Percentiles rank a stretch among this genome's conserved stretches.
These are phyloP conservation scores for Sarcodon sp. DNA, from an alignment of 768 basidiomycete genomes.

Conservation along the genomic window DNA sequence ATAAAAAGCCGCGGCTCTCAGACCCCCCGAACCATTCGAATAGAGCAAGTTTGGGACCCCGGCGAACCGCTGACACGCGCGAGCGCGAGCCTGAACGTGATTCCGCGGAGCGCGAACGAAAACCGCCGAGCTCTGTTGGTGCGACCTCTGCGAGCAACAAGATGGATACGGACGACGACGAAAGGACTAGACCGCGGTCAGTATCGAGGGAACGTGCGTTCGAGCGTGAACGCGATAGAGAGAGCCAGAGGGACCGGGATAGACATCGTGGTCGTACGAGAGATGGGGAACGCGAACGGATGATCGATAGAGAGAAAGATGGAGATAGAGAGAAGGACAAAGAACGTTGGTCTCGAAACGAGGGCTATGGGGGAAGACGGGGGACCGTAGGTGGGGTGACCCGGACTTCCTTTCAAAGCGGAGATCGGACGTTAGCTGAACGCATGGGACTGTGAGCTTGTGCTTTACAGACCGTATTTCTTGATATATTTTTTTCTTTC, in stretches of 20 bases:
- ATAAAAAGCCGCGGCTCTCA: conserved; percentile 69
- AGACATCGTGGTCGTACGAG: conserved; percentile 21
- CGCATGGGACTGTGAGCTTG: conserved; percentile 58
- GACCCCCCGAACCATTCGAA: conserved; percentile 20
- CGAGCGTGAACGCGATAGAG: conserved; percentile 20
- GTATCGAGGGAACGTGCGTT: conserved; percentile 16
- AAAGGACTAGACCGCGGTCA: conserved; percentile 28
- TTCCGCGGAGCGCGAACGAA: conserved; percentile 9
- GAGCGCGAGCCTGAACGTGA: conserved; percentile 9
- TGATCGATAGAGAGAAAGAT: conserved; percentile 18
- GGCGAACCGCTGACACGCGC: conserved; percentile 6
- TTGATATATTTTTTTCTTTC: not conserved
- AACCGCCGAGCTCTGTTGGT: conserved; percentile 1
- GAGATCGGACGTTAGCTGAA: conserved; percentile 78
- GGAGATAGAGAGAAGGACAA: conserved; percentile 21
- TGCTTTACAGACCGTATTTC: not conserved
- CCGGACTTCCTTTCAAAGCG: conserved; percentile 20
- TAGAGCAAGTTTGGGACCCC: conserved; percentile 6
- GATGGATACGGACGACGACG: conserved; percentile 42
- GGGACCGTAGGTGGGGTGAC: conserved; percentile 16
- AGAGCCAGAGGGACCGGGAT: conserved; percentile 21
- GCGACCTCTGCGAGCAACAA: not conserved
- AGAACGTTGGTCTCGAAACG: conserved; percentile 14
- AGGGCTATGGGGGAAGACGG: conserved; percentile 20
- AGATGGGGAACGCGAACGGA: conserved; percentile 17